Evolutionary conservation across 2,329 filamentous ascomycete genomes (phyloP).

Genomic region (Penicillium sp.): DNA sequence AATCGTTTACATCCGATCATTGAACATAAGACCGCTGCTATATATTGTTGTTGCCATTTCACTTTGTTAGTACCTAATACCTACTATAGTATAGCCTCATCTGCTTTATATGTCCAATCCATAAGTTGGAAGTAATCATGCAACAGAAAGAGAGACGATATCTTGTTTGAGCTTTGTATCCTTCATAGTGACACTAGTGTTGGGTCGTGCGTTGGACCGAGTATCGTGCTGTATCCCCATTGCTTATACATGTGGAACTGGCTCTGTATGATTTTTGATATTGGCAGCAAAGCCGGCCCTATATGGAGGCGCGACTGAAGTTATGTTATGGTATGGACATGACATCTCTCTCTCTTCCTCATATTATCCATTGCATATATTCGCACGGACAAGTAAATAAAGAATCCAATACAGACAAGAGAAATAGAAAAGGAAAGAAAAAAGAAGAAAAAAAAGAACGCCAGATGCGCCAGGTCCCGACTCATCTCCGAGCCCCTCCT

Average conservation of each 20-base stretch:
- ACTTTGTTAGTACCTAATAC: too few species aligned
- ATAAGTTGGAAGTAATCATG: too few species aligned
- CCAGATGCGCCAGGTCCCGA: constrained; percentile 23
- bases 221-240: background rate
- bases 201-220: too few species aligned
- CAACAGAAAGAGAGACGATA: too few species aligned
- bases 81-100: too few species aligned
- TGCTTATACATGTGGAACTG: background rate
- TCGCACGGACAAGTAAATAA: background rate
- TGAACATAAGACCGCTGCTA: too few species aligned
- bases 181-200: background rate
- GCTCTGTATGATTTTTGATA: constrained; percentile 8
- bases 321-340: constrained; percentile 10
- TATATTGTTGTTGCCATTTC: too few species aligned
- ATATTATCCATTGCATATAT: constrained; percentile 4
- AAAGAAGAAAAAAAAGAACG: constrained; percentile 17
- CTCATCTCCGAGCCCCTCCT: constrained; percentile 22
- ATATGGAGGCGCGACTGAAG: background rate
- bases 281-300: constrained; percentile 6
- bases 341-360: constrained; percentile 8
- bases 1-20: too few species aligned
- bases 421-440: constrained; percentile 11
- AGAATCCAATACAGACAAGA: constrained; percentile 16
- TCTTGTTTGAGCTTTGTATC: too few species aligned
- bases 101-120: too few species aligned